phyloP scores from a whole-genome alignment of 2,329 filamentous ascomycete species.

The Sporothrix dimorphospora region DNA sequence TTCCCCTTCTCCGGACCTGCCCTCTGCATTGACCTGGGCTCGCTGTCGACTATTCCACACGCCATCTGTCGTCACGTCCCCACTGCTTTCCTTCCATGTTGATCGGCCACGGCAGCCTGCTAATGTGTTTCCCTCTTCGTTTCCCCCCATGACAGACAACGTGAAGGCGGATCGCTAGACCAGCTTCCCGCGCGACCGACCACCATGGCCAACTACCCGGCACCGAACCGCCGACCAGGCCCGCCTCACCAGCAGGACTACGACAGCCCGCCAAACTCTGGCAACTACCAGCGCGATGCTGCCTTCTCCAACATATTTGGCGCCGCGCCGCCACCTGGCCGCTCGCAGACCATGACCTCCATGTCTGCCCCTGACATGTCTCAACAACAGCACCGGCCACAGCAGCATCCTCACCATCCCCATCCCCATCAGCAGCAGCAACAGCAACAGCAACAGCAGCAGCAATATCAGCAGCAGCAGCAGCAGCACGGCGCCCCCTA shows the following conservation, averaged over 20 bases:
- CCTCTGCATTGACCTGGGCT: neutral
- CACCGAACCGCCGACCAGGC: constrained; percentile 51
- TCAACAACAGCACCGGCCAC: constrained; percentile 47
- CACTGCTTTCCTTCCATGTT: neutral
- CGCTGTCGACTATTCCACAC: neutral
- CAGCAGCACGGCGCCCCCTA: constrained; percentile 26
- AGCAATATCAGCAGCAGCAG: constrained; percentile 32
- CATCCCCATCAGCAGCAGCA: constrained; percentile 28
- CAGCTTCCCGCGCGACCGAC: neutral
- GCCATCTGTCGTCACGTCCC: neutral
- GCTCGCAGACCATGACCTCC: constrained; percentile 94
- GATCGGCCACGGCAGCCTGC: neutral
- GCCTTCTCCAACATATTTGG: constrained; percentile 97
- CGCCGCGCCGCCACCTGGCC: constrained; percentile 78
- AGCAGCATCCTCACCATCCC: constrained; percentile 30
- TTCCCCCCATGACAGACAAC: constrained; percentile 16
- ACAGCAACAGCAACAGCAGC: constrained; percentile 6
- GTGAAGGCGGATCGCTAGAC: constrained; percentile 24
- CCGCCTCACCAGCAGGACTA: constrained; percentile 51
- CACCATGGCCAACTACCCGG: constrained; percentile 61
- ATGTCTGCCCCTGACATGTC: constrained; percentile 61
- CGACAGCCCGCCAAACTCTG: constrained; percentile 46
- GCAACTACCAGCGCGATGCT: constrained; percentile 79
- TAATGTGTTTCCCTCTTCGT: neutral
- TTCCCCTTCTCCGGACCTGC: neutral